Conservation (phyloP, 345 rosid species). For the Arabis hirsuta region DNA sequence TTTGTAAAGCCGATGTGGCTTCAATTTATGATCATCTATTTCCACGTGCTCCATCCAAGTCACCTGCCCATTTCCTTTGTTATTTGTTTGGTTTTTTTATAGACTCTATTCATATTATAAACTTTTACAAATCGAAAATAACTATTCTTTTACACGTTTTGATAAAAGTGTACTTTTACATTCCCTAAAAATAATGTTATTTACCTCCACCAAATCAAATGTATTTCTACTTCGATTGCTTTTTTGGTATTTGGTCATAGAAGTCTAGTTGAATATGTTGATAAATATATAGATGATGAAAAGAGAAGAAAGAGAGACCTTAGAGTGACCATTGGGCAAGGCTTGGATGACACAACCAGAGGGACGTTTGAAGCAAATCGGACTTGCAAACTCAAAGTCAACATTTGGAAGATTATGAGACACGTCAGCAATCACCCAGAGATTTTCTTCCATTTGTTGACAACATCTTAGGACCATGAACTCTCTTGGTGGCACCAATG, state of each 20-base stretch:
- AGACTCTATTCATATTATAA: background rate
- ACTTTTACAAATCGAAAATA: too few relatives aligned
- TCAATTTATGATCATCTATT: slow-evolving; percentile 55
- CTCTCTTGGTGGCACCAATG: slow-evolving; percentile 71
- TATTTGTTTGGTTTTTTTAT: background rate
- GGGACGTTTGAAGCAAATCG: slow-evolving; percentile 64
- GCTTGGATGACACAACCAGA: slow-evolving; percentile 83
- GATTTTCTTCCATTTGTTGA: slow-evolving; percentile 53
- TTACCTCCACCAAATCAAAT: too few relatives aligned
- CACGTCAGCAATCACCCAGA: slow-evolving; percentile 70
- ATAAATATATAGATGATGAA: background rate
- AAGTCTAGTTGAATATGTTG: background rate
- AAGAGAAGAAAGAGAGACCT: slow-evolving; percentile 44
- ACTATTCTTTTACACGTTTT: too few relatives aligned
- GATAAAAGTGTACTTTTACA: too few relatives aligned
- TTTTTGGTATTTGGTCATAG: too few relatives aligned
- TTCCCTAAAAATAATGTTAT: too few relatives aligned
- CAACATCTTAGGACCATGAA: slow-evolving; percentile 66
- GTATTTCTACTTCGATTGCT: too few relatives aligned
- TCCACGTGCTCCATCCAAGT: slow-evolving; percentile 89
- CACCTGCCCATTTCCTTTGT: slow-evolving; percentile 50
- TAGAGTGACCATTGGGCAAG: slow-evolving; percentile 58
- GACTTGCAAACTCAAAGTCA: slow-evolving; percentile 12
- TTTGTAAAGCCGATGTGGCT: slow-evolving; percentile 64
- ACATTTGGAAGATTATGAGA: slow-evolving; percentile 50